phyloP scores from a whole-genome alignment of 2,329 filamentous ascomycete genomes.

The Hymenoscyphus infarciens region DNA sequence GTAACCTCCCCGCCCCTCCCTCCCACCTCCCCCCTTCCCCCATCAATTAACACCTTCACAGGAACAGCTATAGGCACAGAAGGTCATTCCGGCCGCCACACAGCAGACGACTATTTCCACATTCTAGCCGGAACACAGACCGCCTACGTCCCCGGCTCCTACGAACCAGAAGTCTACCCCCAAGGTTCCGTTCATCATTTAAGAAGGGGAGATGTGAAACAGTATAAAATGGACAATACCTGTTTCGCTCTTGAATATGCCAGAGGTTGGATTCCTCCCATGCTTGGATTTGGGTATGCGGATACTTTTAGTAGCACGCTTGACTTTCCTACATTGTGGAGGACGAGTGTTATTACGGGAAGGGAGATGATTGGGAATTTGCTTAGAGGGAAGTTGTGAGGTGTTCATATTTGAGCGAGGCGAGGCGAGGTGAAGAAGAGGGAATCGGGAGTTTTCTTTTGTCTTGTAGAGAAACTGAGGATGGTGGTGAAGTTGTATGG shows the following conservation, averaged over 20 bases:
- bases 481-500: not conserved
- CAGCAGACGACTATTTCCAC: conserved; percentile 92
- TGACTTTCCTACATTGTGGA: conserved; percentile 81
- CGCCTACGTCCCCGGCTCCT: conserved; percentile 68
- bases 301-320: conserved; percentile 77
- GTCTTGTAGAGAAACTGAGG: not conserved
- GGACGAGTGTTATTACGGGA: conserved; percentile 70
- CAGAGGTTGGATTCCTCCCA: conserved; percentile 85
- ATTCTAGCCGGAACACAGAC: conserved; percentile 76
- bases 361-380: conserved; percentile 74
- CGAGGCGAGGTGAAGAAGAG: not conserved
- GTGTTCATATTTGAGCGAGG: not conserved
- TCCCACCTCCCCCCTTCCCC: not conserved
- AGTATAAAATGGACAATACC: conserved; percentile 74
- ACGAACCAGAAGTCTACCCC: conserved; percentile 66
- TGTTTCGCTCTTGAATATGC: conserved; percentile 85
- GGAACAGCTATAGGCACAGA: conserved; percentile 78
- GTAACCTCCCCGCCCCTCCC: conserved; percentile 33
- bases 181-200: conserved; percentile 70
- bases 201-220: conserved; percentile 67
- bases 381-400: conserved; percentile 60
- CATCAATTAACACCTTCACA: conserved; percentile 17
- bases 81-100: conserved; percentile 84
- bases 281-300: conserved; percentile 86
- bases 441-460: no score